These are phyloP conservation scores for Inonotus obliquus DNA, from an alignment of 1,284 basidiomycete species.

Conservation along the genomic window DNA sequence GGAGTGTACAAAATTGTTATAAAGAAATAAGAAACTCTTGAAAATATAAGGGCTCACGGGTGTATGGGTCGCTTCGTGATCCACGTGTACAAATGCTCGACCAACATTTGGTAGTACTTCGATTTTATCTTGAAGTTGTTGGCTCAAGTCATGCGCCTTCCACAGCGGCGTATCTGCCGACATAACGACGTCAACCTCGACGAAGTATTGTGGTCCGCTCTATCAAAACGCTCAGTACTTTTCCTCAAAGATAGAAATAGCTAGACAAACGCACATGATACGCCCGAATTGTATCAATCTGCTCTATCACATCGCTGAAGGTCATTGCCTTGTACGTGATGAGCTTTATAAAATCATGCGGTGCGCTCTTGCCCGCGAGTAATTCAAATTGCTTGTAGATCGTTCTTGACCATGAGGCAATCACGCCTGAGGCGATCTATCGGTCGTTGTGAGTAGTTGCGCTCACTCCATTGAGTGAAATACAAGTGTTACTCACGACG, in stretches of 20 bases:
- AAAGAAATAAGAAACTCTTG: background rate
- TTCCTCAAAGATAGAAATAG: constrained; percentile 13
- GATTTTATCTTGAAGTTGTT: constrained; percentile 91
- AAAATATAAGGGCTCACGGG: constrained; percentile 48
- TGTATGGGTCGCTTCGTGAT: constrained; percentile 84
- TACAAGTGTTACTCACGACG: constrained; percentile 43
- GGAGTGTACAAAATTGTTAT: background rate
- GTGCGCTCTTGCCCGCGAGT: constrained; percentile 88
- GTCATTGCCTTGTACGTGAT: constrained; percentile 92
- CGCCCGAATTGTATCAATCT: constrained; percentile 85
- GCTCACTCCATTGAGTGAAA: background rate
- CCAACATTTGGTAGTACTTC: constrained; percentile 91
- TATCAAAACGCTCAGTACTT: constrained; percentile 31
- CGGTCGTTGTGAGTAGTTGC: constrained; percentile 13
- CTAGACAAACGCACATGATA: constrained; percentile 66
- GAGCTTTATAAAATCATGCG: constrained; percentile 85
- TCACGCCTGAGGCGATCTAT: constrained; percentile 78
- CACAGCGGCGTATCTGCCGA: constrained; percentile 83
- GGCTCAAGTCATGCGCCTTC: constrained; percentile 90
- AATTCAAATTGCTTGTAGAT: constrained; percentile 81
- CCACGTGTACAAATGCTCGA: constrained; percentile 90
- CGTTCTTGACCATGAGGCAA: constrained; percentile 76
- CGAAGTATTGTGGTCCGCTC: constrained; percentile 70
- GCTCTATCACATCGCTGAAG: constrained; percentile 81
- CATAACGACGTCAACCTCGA: constrained; percentile 96